Percentiles rank a stretch among this genome's conserved stretches.
Conservation (phyloP, 2,329 filamentous ascomycete species). For the Colletotrichum sp. region DNA sequence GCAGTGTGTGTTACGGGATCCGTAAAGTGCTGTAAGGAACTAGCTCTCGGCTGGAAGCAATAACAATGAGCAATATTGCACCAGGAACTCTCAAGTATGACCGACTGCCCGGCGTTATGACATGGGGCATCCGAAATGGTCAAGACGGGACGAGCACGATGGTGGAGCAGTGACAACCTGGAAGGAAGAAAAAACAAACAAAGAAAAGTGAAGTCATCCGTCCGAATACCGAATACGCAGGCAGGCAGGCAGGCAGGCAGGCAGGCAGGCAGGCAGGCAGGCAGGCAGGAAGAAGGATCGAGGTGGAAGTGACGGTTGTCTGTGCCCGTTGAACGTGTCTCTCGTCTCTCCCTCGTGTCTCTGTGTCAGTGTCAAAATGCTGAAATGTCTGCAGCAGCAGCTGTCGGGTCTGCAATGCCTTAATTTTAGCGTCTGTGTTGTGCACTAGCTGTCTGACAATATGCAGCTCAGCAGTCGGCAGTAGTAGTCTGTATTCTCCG, state of each 20-base stretch:
- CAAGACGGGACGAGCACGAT: background rate
- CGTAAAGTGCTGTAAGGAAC: background rate
- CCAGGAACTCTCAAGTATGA: background rate
- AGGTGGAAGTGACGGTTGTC: background rate
- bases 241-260: too few species aligned
- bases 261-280: background rate
- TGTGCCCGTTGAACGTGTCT: background rate
- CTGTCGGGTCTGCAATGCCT: background rate
- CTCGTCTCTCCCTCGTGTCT: background rate
- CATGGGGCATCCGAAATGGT: background rate
- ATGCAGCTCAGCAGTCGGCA: background rate
- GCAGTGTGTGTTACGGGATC: background rate
- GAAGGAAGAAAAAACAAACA: background rate
- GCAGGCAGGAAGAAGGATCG: background rate
- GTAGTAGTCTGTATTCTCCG: background rate
- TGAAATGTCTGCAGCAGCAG: background rate
- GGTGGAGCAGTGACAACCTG: background rate
- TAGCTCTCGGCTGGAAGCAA: background rate
- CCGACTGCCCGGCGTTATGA: background rate
- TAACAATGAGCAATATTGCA: background rate
- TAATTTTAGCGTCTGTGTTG: background rate
- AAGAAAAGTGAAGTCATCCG: background rate
- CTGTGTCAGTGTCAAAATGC: background rate
- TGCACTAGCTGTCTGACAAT: background rate
- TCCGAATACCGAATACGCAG: background rate